Evolutionary conservation across 495 filamentous ascomycete genomes (phyloP).

Genomic region (Penicillium mononematosum): DNA sequence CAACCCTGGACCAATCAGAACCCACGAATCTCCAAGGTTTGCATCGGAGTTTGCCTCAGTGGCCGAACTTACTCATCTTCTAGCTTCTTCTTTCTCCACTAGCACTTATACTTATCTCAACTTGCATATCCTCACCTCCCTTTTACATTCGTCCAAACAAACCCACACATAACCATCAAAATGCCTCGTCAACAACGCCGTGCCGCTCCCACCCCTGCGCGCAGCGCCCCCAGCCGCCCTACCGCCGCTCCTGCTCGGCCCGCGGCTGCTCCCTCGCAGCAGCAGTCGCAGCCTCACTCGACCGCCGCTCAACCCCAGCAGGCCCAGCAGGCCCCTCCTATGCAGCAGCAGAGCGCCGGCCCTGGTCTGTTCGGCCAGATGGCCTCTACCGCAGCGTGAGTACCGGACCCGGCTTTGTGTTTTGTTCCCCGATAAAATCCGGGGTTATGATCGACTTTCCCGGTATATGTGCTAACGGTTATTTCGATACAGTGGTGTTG

Average conservation of each 20-base stretch:
- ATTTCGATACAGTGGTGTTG: constrained; percentile 70
- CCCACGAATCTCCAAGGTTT: constrained; percentile 14
- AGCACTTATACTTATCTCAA: constrained; percentile 13
- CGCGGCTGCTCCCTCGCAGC: constrained; percentile 51
- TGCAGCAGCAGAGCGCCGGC: constrained; percentile 56
- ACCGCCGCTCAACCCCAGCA: constrained; percentile 62
- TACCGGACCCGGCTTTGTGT: background rate
- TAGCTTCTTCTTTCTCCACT: constrained; percentile 30
- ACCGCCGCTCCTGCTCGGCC: constrained; percentile 61
- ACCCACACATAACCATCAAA: constrained; percentile 31
- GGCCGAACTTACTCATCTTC: constrained; percentile 25
- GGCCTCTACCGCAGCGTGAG: constrained; percentile 83
- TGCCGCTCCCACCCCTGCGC: constrained; percentile 52
- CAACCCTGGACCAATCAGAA: constrained; percentile 23
- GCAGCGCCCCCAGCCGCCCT: constrained; percentile 65
- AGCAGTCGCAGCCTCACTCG: constrained; percentile 53
- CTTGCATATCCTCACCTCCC: constrained; percentile 13
- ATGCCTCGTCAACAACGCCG: constrained; percentile 81
- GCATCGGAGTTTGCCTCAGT: constrained; percentile 30
- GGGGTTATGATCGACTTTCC: constrained; percentile 9
- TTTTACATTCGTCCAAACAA: constrained; percentile 14
- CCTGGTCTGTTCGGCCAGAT: constrained; percentile 82
- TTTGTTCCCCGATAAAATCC: constrained; percentile 14
- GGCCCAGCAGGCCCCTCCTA: constrained; percentile 45
- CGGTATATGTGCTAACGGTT: constrained; percentile 11